These are phyloP conservation scores for Madurella fahalii DNA, from an alignment of 2,329 filamentous ascomycete species.

Conservation along the genomic window DNA sequence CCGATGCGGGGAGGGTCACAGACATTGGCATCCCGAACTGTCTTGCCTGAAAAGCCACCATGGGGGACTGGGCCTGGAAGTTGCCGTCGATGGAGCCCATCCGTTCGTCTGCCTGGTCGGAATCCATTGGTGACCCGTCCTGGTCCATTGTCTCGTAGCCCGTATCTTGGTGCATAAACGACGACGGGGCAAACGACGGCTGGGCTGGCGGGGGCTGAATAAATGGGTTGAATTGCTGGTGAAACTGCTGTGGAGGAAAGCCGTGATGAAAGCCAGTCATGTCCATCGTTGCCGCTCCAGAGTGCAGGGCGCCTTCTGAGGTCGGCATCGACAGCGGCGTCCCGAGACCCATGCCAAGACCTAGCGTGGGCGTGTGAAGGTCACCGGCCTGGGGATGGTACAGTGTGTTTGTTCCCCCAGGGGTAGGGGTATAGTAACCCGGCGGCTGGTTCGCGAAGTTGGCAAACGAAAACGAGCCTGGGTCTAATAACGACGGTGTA, in stretches of 20 bases:
- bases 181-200: slow-evolving; percentile 67
- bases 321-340: slow-evolving; percentile 78
- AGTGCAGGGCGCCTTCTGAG: slow-evolving; percentile 60
- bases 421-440: slow-evolving; percentile 84
- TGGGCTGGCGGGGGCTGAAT: slow-evolving; percentile 55
- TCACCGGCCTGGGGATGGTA: slow-evolving; percentile 83
- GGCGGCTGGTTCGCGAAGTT: slow-evolving; percentile 74
- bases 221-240: slow-evolving; percentile 68
- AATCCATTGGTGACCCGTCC: slow-evolving; percentile 64
- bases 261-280: slow-evolving; percentile 61
- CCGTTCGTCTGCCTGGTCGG: slow-evolving; percentile 47
- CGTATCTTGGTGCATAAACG: slow-evolving; percentile 76
- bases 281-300: slow-evolving; percentile 56
- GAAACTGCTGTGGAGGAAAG: slow-evolving; percentile 55
- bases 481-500: slow-evolving; percentile 83
- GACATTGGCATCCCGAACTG: slow-evolving; percentile 45
- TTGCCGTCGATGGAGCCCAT: slow-evolving; percentile 56
- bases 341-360: slow-evolving; percentile 69
- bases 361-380: slow-evolving; percentile 75
- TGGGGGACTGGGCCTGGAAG: slow-evolving; percentile 58
- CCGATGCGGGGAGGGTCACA: slow-evolving; percentile 47
- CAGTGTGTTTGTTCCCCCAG: slow-evolving; percentile 72
- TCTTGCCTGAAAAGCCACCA: slow-evolving; percentile 52
- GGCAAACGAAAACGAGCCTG: slow-evolving; percentile 76
- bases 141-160: slow-evolving; percentile 77